Evolutionary conservation across 257 asterid species (phyloP), one percentile per base, ranked within the genome.

Genomic region (Verbascum thapsus): DNA sequence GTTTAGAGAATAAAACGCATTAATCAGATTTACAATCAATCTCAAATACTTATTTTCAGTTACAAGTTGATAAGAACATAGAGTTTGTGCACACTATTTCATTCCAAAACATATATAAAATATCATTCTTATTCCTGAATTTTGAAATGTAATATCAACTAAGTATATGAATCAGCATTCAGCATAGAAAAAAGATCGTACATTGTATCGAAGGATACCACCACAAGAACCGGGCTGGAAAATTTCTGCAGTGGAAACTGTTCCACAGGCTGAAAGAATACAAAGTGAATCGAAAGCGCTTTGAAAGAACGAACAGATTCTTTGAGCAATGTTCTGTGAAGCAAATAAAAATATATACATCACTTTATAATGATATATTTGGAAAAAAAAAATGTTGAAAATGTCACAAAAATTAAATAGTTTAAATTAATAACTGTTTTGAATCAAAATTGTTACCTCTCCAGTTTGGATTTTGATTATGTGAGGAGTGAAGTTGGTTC

Each of bases 191-290:
- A 32, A 56, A n/a, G n/a, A n/a, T n/a, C n/a, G 2, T 73, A 48
- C 80, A 74, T 75, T 76, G 23, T 66, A 57, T 70, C 50, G 70
- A 6, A 65, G 20, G 43, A 51, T 20, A 30, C 63, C 63, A 7
- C 73, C 73, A 43, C 4, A n/a, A 1, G 58, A 65, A 69, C 62
- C 58, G 62, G 71, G 48, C 18, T 38, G 67, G 19, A 30, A 47
- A 48, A 75, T 19, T 19, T 70, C 64, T 12, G 76, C 80, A 10
- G 11, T 47, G 49, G 76, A 69, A 20, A 70, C 52, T 2, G 59
- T 26, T 11, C 80, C 80, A 5, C 42, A 18, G 39, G 80, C 80
- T 30, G 80, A 75, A 19, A 75, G 60, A 40, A 75, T 62, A 50
- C 72, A 70, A 3, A 71, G n/a, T 15, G 80, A 70, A 43, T 71